phyloP scores from a whole-genome alignment of 768 basidiomycete genomes.

The Collybiopsis confluens region DNA sequence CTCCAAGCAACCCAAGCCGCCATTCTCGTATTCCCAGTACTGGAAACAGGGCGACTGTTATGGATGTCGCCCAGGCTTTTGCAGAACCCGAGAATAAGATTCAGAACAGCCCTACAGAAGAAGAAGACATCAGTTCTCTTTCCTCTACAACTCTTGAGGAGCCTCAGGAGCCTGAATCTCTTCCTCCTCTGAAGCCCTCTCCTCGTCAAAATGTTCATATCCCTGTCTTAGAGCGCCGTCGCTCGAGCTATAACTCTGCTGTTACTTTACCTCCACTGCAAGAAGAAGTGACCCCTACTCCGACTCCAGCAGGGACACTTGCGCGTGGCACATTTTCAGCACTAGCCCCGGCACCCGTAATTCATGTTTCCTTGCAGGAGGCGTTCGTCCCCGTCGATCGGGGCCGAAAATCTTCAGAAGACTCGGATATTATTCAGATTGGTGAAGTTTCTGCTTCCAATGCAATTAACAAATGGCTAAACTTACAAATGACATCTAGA shows the following conservation, averaged over 20 bases:
- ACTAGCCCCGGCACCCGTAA: background rate
- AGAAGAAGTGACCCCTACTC: constrained; percentile 61
- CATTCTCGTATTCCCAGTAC: constrained; percentile 62
- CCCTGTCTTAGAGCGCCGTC: constrained; percentile 49
- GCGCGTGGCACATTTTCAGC: constrained; percentile 22
- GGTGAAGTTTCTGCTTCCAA: background rate
- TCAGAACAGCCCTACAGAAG: constrained; percentile 11
- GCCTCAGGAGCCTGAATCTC: constrained; percentile 17
- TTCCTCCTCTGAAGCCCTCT: constrained; percentile 11
- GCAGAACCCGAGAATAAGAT: constrained; percentile 24
- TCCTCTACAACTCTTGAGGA: constrained; percentile 13
- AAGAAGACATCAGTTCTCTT: constrained; percentile 10
- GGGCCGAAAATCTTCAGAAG: too few species aligned
- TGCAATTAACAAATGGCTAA: background rate
- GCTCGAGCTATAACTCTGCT: constrained; percentile 58
- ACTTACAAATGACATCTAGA: background rate
- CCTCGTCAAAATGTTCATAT: constrained; percentile 13
- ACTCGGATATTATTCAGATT: background rate
- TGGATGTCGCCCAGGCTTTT: constrained; percentile 73
- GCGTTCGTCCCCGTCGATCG: too few species aligned
- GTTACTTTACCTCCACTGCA: constrained; percentile 59
- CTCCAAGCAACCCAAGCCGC: constrained; percentile 29
- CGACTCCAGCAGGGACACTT: constrained; percentile 52
- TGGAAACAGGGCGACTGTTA: constrained; percentile 65
- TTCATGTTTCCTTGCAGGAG: too few species aligned